These are phyloP conservation scores for Pyrenula massariospora DNA, from an alignment of 495 filamentous ascomycete species.

Conservation along the genomic window DNA sequence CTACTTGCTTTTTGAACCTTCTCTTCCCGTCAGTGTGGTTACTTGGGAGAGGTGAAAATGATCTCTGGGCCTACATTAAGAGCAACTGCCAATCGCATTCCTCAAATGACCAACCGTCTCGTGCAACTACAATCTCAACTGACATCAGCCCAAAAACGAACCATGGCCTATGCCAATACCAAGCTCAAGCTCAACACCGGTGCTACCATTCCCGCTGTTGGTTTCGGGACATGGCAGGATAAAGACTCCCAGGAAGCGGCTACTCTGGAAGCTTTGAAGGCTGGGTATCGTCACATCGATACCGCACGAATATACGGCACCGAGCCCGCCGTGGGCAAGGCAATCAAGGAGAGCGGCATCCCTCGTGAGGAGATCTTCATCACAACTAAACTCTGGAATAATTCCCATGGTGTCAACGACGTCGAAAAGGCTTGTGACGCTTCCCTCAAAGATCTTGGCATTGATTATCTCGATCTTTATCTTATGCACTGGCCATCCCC, in stretches of 20 bases:
- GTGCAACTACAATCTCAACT: background rate
- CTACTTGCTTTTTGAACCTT: background rate
- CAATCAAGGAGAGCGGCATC: constrained; percentile 42
- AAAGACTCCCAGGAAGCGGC: constrained; percentile 29
- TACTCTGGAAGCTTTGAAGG: constrained; percentile 34
- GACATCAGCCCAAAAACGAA: background rate
- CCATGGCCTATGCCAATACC: constrained; percentile 4
- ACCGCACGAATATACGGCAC: constrained; percentile 35
- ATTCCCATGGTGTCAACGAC: constrained; percentile 47
- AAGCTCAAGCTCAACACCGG: constrained; percentile 37
- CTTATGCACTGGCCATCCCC: constrained; percentile 59
- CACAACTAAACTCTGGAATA: constrained; percentile 63
- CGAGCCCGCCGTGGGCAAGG: constrained; percentile 40
- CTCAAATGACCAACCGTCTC: background rate
- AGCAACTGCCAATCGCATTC: background rate
- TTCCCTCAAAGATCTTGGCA: constrained; percentile 45
- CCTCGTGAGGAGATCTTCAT: constrained; percentile 52
- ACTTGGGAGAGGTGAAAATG: too few species aligned
- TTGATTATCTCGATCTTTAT: constrained; percentile 60
- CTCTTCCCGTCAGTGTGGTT: background rate
- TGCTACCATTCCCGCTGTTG: constrained; percentile 34
- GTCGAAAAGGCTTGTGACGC: constrained; percentile 46
- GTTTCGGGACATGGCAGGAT: constrained; percentile 41
- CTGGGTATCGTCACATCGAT: constrained; percentile 52
- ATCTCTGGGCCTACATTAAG: background rate